These are phyloP conservation scores for Akanthomyces uredinophilus DNA, from an alignment of 2,329 filamentous ascomycete species.

Conservation along the genomic window DNA sequence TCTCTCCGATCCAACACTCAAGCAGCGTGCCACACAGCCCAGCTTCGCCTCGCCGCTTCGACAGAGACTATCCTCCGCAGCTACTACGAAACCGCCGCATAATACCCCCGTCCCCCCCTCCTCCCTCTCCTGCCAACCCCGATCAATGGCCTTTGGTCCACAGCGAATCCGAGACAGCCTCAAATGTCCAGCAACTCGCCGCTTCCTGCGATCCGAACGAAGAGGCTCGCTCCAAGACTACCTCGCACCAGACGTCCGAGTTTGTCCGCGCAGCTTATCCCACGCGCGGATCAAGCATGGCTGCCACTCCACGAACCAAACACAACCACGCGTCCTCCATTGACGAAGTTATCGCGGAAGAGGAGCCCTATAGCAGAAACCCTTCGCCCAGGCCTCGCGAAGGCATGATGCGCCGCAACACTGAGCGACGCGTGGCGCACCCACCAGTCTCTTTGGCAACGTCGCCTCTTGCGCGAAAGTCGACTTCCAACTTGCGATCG, in stretches of 20 bases:
- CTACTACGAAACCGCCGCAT: slow-evolving; percentile 9
- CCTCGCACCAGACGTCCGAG: neutral
- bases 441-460: slow-evolving; percentile 12
- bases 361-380: neutral
- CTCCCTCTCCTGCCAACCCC: neutral
- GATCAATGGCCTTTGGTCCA: slow-evolving; percentile 5
- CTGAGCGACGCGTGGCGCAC: neutral
- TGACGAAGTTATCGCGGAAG: slow-evolving; percentile 20
- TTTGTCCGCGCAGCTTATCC: slow-evolving; percentile 21
- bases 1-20: slow-evolving; percentile 24
- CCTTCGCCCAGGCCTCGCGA: slow-evolving; percentile 13
- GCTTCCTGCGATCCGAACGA: neutral
- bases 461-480: slow-evolving; percentile 2
- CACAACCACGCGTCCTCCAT: slow-evolving; percentile 25
- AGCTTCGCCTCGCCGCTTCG: slow-evolving; percentile 6
- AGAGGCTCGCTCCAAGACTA: neutral
- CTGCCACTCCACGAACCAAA: slow-evolving; percentile 18
- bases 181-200: neutral
- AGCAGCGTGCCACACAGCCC: slow-evolving; percentile 13
- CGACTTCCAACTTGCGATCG: slow-evolving; percentile 1
- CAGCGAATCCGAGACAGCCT: neutral
- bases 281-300: slow-evolving; percentile 24
- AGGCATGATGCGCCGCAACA: neutral
- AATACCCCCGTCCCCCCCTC: slow-evolving; percentile 2
- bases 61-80: slow-evolving; percentile 9